Evolutionary conservation across 179 eudicot genomes (phyloP).

Genomic region (Pouteria campechiana): DNA sequence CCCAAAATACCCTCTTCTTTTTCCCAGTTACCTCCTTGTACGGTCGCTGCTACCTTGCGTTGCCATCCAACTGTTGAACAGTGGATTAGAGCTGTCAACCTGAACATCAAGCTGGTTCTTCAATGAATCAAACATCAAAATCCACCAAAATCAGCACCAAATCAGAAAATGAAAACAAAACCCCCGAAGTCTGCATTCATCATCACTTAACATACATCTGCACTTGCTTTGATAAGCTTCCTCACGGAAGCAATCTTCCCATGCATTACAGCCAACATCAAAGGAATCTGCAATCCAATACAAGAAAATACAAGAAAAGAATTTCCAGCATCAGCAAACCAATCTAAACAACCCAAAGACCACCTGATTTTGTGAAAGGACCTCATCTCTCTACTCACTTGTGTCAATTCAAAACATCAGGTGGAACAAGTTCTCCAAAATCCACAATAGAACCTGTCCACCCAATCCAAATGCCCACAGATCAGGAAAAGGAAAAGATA

Average conservation of each 20-base stretch:
- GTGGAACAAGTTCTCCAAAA: constrained; percentile 60
- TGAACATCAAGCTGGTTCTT: constrained; percentile 88
- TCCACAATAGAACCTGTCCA: constrained; percentile 51
- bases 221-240: constrained; percentile 81
- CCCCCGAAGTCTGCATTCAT: too few species aligned
- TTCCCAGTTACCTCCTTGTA: too few species aligned
- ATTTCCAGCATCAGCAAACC: constrained; percentile 2
- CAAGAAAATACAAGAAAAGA: neutral
- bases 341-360: neutral
- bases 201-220: constrained; percentile 84
- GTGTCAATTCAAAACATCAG: constrained; percentile 74
- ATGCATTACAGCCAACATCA: constrained; percentile 93
- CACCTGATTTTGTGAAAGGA: neutral
- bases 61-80: too few species aligned
- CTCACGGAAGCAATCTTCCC: constrained; percentile 72
- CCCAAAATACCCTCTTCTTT: too few species aligned
- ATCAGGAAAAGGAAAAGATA: constrained; percentile 5
- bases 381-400: constrained; percentile 44
- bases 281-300: constrained; percentile 59
- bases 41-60: too few species aligned
- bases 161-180: too few species aligned
- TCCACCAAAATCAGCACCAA: constrained; percentile 43
- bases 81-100: too few species aligned
- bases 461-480: constrained; percentile 1
- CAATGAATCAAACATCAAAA: constrained; percentile 93